Conservation (phyloP, 352 stramenopile genomes). For the Phytophthora palmivora region DNA sequence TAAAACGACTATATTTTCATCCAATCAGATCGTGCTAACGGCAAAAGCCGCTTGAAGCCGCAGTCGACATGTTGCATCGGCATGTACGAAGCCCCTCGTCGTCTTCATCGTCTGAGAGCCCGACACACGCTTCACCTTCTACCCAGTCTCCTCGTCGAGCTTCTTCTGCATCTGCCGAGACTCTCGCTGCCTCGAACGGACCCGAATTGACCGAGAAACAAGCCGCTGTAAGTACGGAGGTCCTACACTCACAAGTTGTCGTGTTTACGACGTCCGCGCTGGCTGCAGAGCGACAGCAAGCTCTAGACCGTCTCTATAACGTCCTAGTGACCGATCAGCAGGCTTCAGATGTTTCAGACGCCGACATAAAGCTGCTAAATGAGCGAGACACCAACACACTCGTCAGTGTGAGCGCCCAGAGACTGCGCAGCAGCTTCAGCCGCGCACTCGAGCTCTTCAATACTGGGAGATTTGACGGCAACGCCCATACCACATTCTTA, state of each 20-base stretch:
- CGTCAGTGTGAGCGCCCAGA: constrained; percentile 44
- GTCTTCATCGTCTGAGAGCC: constrained; percentile 17
- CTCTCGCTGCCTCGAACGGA: constrained; percentile 1
- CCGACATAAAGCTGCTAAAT: constrained; percentile 7
- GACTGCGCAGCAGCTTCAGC: constrained; percentile 41
- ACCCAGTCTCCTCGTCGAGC: constrained; percentile 15
- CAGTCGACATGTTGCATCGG: constrained; percentile 55
- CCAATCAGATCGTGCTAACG: background rate
- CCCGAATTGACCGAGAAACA: constrained; percentile 13
- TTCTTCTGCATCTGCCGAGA: constrained; percentile 16
- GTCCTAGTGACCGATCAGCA: background rate
- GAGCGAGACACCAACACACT: constrained; percentile 24
- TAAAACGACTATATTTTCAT: background rate
- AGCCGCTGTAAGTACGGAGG: background rate
- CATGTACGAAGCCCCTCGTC: constrained; percentile 20
- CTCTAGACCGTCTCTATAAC: constrained; percentile 9
- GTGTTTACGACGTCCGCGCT: constrained; percentile 20
- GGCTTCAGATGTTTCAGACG: background rate
- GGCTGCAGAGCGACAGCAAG: constrained; percentile 4
- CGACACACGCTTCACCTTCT: background rate
- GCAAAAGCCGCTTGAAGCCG: constrained; percentile 25
- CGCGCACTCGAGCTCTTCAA: constrained; percentile 50
- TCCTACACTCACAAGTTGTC: constrained; percentile 24
- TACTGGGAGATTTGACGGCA: constrained; percentile 32
- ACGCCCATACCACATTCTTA: constrained; percentile 14